A percentile compares a stretch with the other conserved stretches of the same genome.
Conservation (phyloP, 768 basidiomycete species). For the Boletus huronensis region DNA sequence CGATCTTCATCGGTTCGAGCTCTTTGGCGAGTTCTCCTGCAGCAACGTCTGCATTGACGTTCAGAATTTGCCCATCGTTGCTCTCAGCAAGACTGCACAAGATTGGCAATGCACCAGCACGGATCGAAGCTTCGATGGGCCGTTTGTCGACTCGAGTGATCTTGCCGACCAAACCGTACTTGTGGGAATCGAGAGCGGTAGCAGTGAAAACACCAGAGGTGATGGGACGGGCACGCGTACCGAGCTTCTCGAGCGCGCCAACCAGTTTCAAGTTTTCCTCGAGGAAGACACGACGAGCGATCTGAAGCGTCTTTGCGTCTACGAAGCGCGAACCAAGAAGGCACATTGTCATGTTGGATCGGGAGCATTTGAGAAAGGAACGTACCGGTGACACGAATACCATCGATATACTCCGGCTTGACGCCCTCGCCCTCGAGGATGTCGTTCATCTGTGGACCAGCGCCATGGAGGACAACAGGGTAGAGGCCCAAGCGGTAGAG, state of each 20-base stretch:
- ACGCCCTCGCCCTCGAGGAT: constrained; percentile 92
- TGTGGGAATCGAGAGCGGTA: constrained; percentile 90
- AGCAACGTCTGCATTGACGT: constrained; percentile 98
- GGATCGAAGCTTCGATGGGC: constrained; percentile 94
- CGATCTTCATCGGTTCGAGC: constrained; percentile 97
- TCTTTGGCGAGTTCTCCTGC: constrained; percentile 98
- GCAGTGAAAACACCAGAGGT: constrained; percentile 98
- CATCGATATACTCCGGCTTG: constrained; percentile 94
- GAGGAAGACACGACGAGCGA: constrained; percentile 94
- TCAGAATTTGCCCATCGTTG: constrained; percentile 94
- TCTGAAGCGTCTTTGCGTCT: constrained; percentile 92
- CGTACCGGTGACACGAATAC: constrained; percentile 93
- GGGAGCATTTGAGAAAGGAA: constrained; percentile 1
- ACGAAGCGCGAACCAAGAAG: neutral
- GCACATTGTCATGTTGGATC: neutral
- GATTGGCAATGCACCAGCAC: constrained; percentile 94
- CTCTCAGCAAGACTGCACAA: constrained; percentile 93
- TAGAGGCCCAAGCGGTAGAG: constrained; percentile 97
- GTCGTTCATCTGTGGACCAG: constrained; percentile 91
- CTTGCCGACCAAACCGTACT: constrained; percentile 95
- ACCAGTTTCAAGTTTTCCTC: constrained; percentile 98
- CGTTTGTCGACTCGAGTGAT: constrained; percentile 94
- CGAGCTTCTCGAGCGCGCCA: constrained; percentile 86
- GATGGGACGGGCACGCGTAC: constrained; percentile 95
- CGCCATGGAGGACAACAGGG: constrained; percentile 95